Evolutionary conservation across 345 rosid genomes (phyloP).

Genomic region (Eucalyptus curtisii): DNA sequence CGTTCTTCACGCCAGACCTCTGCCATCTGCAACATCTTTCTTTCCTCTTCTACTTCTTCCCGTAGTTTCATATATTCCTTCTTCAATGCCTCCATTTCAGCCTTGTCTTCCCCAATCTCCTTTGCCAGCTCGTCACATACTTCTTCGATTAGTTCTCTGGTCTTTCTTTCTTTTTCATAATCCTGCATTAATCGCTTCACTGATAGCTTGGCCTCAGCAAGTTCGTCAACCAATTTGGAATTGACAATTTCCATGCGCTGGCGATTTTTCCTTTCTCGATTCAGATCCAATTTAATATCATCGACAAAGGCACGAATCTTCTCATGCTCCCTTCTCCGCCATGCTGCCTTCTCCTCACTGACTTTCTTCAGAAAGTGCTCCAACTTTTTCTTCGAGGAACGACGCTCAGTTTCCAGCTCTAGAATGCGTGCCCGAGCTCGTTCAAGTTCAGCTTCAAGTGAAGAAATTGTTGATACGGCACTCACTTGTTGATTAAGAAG

Average conservation of each 20-base stretch:
- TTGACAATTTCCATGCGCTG: slow-evolving; percentile 60
- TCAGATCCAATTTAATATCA: slow-evolving; percentile 54
- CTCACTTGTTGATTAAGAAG: slow-evolving; percentile 41
- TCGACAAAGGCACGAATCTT: slow-evolving; percentile 67
- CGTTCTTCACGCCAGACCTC: slow-evolving; percentile 99
- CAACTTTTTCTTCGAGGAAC: slow-evolving; percentile 67
- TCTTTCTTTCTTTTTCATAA: slow-evolving; percentile 68
- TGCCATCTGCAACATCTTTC: slow-evolving; percentile 94
- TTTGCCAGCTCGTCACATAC: slow-evolving; percentile 87
- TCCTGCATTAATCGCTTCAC: slow-evolving; percentile 50
- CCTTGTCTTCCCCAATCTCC: slow-evolving; percentile 73
- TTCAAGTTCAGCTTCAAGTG: slow-evolving; percentile 55
- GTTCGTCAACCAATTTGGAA: slow-evolving; percentile 65
- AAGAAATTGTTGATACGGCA: slow-evolving; percentile 48
- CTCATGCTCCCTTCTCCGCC: slow-evolving; percentile 84
- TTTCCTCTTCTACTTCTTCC: slow-evolving; percentile 74
- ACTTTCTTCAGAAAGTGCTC: slow-evolving; percentile 79
- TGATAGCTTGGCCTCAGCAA: slow-evolving; percentile 56
- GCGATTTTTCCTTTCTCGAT: slow-evolving; percentile 55
- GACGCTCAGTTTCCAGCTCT: slow-evolving; percentile 61
- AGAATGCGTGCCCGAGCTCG: slow-evolving; percentile 46
- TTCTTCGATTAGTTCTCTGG: slow-evolving; percentile 65
- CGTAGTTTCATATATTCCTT: slow-evolving; percentile 51
- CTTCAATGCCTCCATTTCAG: slow-evolving; percentile 64
- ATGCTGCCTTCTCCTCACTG: slow-evolving; percentile 69